phyloP scores from a whole-genome alignment of 257 asterid species.

The Fraxinus excelsior region DNA sequence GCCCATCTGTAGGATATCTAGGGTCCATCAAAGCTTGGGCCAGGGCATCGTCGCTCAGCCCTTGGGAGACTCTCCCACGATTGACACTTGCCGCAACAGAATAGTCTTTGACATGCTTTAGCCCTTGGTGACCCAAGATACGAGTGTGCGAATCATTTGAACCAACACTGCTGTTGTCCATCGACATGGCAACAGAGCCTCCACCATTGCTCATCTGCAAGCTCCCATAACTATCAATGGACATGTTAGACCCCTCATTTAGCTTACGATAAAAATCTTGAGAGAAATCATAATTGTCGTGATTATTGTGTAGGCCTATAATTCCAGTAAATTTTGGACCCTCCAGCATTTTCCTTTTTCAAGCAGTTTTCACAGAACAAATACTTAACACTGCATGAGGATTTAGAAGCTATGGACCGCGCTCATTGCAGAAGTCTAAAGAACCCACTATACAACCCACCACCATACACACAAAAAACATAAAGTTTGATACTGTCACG shows the following conservation, averaged over 20 bases:
- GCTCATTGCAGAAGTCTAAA: neutral
- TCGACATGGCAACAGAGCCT: constrained; percentile 74
- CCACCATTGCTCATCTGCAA: constrained; percentile 72
- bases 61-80: constrained; percentile 57
- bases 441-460: neutral
- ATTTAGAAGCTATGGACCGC: constrained; percentile 28
- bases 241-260: constrained; percentile 70
- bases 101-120: constrained; percentile 59
- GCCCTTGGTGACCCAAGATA: constrained; percentile 66
- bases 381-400: constrained; percentile 37
- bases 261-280: constrained; percentile 72
- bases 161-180: constrained; percentile 77
- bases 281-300: constrained; percentile 55
- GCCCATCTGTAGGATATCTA: constrained; percentile 57
- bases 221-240: constrained; percentile 71
- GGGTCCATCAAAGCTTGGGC: constrained; percentile 64
- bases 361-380: constrained; percentile 13
- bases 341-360: constrained; percentile 53
- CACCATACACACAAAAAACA: constrained; percentile 6
- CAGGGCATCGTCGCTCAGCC: constrained; percentile 63
- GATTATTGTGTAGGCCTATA: constrained; percentile 52
- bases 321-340: constrained; percentile 64
- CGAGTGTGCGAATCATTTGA: constrained; percentile 71
- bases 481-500: neutral
- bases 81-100: constrained; percentile 64